Conservation (phyloP, 768 basidiomycete species). For the Suillus sp. region DNA sequence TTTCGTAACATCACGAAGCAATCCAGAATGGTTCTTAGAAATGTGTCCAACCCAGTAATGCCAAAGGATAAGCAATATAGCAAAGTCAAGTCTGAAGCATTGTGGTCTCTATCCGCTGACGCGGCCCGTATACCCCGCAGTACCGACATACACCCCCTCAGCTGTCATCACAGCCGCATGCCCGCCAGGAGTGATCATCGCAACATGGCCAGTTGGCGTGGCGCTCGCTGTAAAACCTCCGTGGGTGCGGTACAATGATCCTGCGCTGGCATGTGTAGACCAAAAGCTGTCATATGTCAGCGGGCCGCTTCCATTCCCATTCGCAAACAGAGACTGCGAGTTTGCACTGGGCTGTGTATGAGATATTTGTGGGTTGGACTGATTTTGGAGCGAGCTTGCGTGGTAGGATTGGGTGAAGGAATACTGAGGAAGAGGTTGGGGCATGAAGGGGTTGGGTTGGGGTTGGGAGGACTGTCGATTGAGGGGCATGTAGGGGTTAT, state of each 20-base stretch:
- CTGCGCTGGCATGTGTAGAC: conserved; percentile 50
- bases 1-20: conserved; percentile 6
- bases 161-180: conserved; percentile 35
- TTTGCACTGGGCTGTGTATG: conserved; percentile 3
- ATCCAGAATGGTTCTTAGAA: conserved; percentile 1
- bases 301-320: conserved; percentile 14
- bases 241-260: conserved; percentile 33
- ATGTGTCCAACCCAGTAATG: not conserved
- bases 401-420: conserved; percentile 11
- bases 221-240: conserved; percentile 32
- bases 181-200: conserved; percentile 35
- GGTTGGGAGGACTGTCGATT: conserved; percentile 7
- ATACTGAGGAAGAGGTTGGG: conserved; percentile 19
- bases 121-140: conserved; percentile 15
- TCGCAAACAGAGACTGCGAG: conserved; percentile 30
- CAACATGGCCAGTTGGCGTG: conserved; percentile 28
- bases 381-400: conserved; percentile 10
- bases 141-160: conserved; percentile 35
- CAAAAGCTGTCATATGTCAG: conserved; percentile 67
- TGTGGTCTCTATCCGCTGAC: conserved; percentile 3
- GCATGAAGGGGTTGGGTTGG: conserved; percentile 11
- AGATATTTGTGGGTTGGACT: conserved; percentile 8
- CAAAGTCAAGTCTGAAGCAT: not conserved
- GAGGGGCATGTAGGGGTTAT: conserved; percentile 8
- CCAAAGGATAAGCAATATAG: not conserved